These are phyloP conservation scores for Tephrocybe sp. DNA, from an alignment of 768 basidiomycete genomes.

Conservation along the genomic window DNA sequence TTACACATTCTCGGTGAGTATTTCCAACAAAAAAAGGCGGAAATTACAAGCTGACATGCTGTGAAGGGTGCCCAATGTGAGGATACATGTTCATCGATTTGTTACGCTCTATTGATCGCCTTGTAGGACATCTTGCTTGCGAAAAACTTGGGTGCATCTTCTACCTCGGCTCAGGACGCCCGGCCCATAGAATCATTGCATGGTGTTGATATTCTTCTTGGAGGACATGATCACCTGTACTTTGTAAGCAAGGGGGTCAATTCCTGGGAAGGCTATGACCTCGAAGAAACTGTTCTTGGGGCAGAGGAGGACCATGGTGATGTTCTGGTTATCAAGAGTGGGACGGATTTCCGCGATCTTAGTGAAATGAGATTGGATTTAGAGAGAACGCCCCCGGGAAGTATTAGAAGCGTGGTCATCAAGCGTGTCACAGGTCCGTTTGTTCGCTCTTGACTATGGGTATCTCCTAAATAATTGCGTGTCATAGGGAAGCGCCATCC, in stretches of 20 bases:
- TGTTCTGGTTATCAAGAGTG: conserved; percentile 78
- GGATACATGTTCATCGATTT: background rate
- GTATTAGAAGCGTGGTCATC: conserved; percentile 66
- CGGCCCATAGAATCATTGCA: conserved; percentile 51
- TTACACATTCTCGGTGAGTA: conserved; percentile 78
- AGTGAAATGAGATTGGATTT: conserved; percentile 74
- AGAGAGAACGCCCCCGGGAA: conserved; percentile 55
- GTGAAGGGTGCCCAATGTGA: conserved; percentile 50
- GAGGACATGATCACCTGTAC: conserved; percentile 90
- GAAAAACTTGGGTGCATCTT: conserved; percentile 59
- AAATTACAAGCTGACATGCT: background rate
- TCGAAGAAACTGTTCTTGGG: conserved; percentile 52
- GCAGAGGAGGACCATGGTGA: conserved; percentile 74
- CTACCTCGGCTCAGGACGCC: conserved; percentile 50
- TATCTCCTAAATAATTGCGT: background rate
- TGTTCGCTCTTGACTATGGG: background rate
- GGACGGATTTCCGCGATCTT: conserved; percentile 86
- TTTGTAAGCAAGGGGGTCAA: conserved; percentile 67
- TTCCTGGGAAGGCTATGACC: conserved; percentile 67
- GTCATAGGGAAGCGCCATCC: conserved; percentile 63
- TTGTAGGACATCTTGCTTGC: conserved; percentile 72
- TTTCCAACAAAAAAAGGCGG: background rate
- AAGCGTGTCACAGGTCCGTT: conserved; percentile 55
- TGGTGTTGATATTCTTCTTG: conserved; percentile 82
- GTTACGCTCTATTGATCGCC: background rate